Evolutionary conservation across 768 basidiomycete species (phyloP).

Genomic region (Leccinellum rugosiceps): DNA sequence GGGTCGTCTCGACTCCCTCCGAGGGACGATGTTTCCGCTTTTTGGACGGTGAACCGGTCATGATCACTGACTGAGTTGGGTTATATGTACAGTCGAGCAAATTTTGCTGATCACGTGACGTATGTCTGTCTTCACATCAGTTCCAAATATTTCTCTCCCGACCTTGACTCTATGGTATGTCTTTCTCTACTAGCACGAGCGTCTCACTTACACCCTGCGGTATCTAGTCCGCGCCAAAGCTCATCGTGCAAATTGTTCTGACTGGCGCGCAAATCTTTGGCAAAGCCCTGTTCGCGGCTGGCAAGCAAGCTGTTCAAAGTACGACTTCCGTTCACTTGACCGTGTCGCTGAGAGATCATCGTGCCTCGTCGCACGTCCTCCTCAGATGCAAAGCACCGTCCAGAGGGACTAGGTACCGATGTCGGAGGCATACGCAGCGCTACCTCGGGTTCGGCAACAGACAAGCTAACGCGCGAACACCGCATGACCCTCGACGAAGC

Average conservation of each 20-base stretch:
- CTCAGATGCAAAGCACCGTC: conserved; percentile 81
- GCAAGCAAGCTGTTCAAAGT: conserved; percentile 93
- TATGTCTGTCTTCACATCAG: not conserved
- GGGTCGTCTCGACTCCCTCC: conserved; percentile 14
- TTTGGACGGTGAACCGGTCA: conserved; percentile 30
- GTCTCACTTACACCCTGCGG: not conserved
- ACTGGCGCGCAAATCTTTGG: conserved; percentile 81
- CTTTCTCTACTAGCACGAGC: not conserved
- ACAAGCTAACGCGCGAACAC: conserved; percentile 79
- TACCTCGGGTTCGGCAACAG: conserved; percentile 69
- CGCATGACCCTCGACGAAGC: conserved; percentile 97
- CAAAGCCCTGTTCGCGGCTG: conserved; percentile 88
- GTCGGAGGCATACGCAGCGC: conserved; percentile 73
- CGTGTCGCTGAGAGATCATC: not conserved
- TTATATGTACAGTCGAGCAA: not conserved
- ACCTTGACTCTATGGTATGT: conserved; percentile 23
- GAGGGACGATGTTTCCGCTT: conserved; percentile 49
- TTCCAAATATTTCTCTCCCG: not conserved
- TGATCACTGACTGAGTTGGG: not conserved
- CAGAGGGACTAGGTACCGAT: conserved; percentile 68
- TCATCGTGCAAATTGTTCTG: conserved; percentile 75
- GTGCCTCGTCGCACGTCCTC: not conserved
- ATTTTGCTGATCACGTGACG: conserved; percentile 24
- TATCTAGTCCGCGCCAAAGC: conserved; percentile 70
- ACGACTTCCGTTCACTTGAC: conserved; percentile 27